Evolutionary conservation across 768 basidiomycete species (phyloP), one percentile per base, ranked within the genome.

Genomic region (Symmetrospora coprosmae): DNA sequence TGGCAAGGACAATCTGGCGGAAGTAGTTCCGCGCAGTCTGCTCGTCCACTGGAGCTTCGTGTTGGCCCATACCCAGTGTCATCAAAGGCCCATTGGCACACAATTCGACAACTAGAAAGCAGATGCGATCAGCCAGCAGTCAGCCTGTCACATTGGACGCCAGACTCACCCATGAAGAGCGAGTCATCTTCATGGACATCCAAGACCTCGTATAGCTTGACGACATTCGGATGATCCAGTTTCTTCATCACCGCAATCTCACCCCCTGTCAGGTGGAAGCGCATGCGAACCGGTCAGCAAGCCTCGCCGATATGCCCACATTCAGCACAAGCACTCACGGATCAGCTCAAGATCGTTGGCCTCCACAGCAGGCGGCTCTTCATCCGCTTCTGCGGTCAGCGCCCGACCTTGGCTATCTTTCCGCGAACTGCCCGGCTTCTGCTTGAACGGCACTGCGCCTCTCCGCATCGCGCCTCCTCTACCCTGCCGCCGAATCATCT

Each of bases 211-310:
- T 82, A 81, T 59, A 99, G 78, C 64, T 84, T 78, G 11, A 69
- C 69, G 30, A 70, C 60, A 33, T 70, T 68, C 19, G 63, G 64
- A 48, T 70, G 69, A 48, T 67, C 66, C 28, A 70, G 48, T 2
- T 94, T 91, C 77, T 96, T 97, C 87, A 99, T 94, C 72, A 97
- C 91, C 2, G 94, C 94, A 61, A 97, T 90, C 74, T 97, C 92
- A 72, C 83, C 84, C 66, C 82, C 78, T 64, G 94, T 64, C 21
- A 43, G 47, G 13, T 27, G 52, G 60, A 34, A 48, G 51, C 23
- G 38, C 47, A 16, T 8, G 6, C 13, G 35, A 48, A 25, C 52
- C 65, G 19, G 25, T 14, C 2, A 35, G 7, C n/a, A 55, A 19
- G n/a, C 40, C 5, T 19, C 8, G 25, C 30, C 28, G 6, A 4